These are phyloP conservation scores for Phylloporus sp. DNA, from an alignment of 768 basidiomycete species.

Conservation along the genomic window DNA sequence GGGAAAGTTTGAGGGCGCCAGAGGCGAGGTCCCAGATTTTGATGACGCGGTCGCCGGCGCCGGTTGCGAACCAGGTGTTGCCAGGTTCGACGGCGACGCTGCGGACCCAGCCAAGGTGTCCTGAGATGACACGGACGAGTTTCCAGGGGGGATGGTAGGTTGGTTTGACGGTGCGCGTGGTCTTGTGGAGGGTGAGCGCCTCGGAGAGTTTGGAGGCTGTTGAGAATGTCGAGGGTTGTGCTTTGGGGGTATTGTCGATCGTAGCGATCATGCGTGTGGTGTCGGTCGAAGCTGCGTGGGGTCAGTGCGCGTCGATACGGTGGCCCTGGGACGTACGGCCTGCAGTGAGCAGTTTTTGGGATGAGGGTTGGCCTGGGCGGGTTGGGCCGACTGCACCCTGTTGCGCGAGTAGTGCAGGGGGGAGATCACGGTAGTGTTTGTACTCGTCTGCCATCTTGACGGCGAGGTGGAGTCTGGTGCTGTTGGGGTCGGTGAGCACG, in stretches of 20 bases:
- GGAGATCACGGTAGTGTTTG: slow-evolving; percentile 78
- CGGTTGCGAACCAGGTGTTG: slow-evolving; percentile 98
- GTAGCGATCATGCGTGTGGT: slow-evolving; percentile 67
- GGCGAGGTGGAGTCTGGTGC: slow-evolving; percentile 69
- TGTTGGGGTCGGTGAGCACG: neutral
- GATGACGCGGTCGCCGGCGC: slow-evolving; percentile 96
- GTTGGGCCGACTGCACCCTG: slow-evolving; percentile 80
- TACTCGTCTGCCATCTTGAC: slow-evolving; percentile 92
- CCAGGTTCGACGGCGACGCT: slow-evolving; percentile 96
- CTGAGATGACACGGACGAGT: slow-evolving; percentile 92
- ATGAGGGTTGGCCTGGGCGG: slow-evolving; percentile 54
- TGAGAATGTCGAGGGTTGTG: slow-evolving; percentile 66
- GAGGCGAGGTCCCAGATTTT: slow-evolving; percentile 99
- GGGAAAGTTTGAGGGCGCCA: slow-evolving; percentile 93
- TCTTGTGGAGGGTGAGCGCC: slow-evolving; percentile 87
- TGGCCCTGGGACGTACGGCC: slow-evolving; percentile 46
- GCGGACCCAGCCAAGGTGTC: slow-evolving; percentile 97
- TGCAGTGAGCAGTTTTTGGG: slow-evolving; percentile 67
- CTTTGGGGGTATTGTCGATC: slow-evolving; percentile 69
- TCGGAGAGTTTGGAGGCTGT: slow-evolving; percentile 72
- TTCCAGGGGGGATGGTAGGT: slow-evolving; percentile 97
- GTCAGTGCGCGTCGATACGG: slow-evolving; percentile 5
- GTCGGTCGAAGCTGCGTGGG: slow-evolving; percentile 33
- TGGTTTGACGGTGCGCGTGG: slow-evolving; percentile 89
- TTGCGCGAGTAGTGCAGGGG: slow-evolving; percentile 73